Evolutionary conservation across 805 yeast species (phyloP).

Genomic region (Sugiyamaella mastotermitis): DNA sequence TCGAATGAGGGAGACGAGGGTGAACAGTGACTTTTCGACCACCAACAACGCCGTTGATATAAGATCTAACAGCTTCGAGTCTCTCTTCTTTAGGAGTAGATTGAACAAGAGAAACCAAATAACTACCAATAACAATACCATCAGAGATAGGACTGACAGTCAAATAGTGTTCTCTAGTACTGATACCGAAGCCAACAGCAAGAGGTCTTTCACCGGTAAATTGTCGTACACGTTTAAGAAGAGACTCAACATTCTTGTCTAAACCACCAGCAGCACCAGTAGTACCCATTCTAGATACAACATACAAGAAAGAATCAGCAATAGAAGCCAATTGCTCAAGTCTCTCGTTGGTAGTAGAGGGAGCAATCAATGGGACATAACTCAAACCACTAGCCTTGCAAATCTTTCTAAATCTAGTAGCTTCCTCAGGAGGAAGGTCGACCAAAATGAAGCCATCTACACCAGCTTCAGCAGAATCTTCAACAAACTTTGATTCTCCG

Average conservation of each 20-base stretch:
- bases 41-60: slow-evolving; percentile 63
- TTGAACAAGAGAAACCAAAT: slow-evolving; percentile 64
- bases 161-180: slow-evolving; percentile 84
- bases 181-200: slow-evolving; percentile 97
- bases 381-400: slow-evolving; percentile 67
- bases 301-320: slow-evolving; percentile 94
- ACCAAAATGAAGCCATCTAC: slow-evolving; percentile 93
- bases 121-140: slow-evolving; percentile 95
- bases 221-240: slow-evolving; percentile 70
- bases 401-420: slow-evolving; percentile 71
- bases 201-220: slow-evolving; percentile 70
- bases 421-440: slow-evolving; percentile 98
- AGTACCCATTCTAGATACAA: slow-evolving; percentile 96
- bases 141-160: slow-evolving; percentile 78
- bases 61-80: slow-evolving; percentile 57
- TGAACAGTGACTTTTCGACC: slow-evolving; percentile 31
- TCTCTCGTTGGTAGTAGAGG: slow-evolving; percentile 90
- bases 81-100: slow-evolving; percentile 50
- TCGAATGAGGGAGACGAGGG: slow-evolving; percentile 7
- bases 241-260: slow-evolving; percentile 52
- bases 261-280: slow-evolving; percentile 82
- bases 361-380: slow-evolving; percentile 92
- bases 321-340: slow-evolving; percentile 69
- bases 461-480: slow-evolving; percentile 79
- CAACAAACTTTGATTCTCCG: slow-evolving; percentile 80